phyloP scores from a whole-genome alignment of 2,329 filamentous ascomycete species.

The Phialocephala subalpina region DNA sequence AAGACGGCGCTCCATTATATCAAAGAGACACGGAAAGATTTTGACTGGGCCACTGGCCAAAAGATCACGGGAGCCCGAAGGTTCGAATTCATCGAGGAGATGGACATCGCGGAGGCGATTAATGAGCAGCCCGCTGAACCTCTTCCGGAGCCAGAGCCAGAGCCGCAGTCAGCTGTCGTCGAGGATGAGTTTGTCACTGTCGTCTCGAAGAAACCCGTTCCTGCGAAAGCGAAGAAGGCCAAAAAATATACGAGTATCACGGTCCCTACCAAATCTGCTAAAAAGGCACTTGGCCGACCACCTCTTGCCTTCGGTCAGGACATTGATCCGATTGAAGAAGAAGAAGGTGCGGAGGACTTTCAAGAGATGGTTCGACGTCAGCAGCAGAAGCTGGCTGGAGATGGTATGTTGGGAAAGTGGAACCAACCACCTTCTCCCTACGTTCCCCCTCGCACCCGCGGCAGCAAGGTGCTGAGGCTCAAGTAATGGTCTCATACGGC shows the following conservation, averaged over 20 bases:
- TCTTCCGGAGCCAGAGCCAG: neutral
- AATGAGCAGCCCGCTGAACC: neutral
- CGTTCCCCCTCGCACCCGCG: neutral
- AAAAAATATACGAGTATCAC: neutral
- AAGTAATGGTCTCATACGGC: neutral
- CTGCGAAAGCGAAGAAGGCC: neutral
- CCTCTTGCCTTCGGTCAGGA: neutral
- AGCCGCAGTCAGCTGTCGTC: neutral
- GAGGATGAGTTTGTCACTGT: neutral
- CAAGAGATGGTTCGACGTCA: slow-evolving; percentile 4
- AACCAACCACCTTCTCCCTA: neutral
- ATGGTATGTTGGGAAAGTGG: slow-evolving; percentile 2
- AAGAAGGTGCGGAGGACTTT: slow-evolving; percentile 1
- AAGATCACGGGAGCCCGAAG: slow-evolving; percentile 28
- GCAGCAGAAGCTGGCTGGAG: neutral
- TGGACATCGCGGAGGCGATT: slow-evolving; percentile 2
- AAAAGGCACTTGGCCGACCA: neutral
- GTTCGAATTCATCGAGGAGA: slow-evolving; percentile 17
- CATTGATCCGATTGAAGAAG: neutral
- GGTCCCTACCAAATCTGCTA: neutral
- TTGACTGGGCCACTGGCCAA: slow-evolving; percentile 43
- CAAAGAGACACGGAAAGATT: slow-evolving; percentile 27
- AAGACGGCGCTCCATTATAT: slow-evolving; percentile 36
- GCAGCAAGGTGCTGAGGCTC: neutral
- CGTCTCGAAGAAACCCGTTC: neutral